Conservation (phyloP, 169 alveolate species). For the Hepatocystis sp. region DNA sequence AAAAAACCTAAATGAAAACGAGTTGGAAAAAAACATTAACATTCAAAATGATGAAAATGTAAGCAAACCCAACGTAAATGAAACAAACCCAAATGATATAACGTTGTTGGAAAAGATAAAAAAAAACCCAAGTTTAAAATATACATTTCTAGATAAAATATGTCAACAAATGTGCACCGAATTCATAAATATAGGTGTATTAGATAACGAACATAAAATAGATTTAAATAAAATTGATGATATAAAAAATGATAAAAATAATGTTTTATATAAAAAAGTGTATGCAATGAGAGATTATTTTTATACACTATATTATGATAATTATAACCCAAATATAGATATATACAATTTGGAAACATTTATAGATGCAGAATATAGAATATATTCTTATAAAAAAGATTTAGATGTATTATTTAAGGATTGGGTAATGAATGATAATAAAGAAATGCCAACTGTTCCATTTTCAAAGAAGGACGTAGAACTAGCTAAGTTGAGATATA, state of each 20-base stretch:
- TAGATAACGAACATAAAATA: slow-evolving; percentile 29
- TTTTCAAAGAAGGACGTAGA: slow-evolving; percentile 75
- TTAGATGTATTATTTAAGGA: slow-evolving; percentile 36
- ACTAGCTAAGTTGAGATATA: slow-evolving; percentile 39
- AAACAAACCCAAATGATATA: not conserved
- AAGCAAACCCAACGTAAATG: not conserved
- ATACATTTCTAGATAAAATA: slow-evolving; percentile 34
- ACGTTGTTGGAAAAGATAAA: slow-evolving; percentile 37
- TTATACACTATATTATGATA: slow-evolving; percentile 46
- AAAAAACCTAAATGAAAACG: too few relatives aligned
- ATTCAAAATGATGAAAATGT: not conserved
- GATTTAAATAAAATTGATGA: slow-evolving; percentile 73
- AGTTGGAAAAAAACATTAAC: not conserved
- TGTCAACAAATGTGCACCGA: slow-evolving; percentile 61
- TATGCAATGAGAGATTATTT: slow-evolving; percentile 76
- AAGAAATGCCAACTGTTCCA: slow-evolving; percentile 43
- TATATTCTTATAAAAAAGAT: slow-evolving; percentile 55
- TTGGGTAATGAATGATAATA: slow-evolving; percentile 70
- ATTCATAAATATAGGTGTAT: slow-evolving; percentile 23
- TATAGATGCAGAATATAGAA: slow-evolving; percentile 74
- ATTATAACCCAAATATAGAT: slow-evolving; percentile 72
- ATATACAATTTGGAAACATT: slow-evolving; percentile 64
- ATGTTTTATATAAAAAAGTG: slow-evolving; percentile 48
- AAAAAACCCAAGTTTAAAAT: slow-evolving; percentile 18
- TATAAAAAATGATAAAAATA: slow-evolving; percentile 67